Evolutionary conservation across 306 rosid species (phyloP).

Genomic region (Coriaria nepalensis): DNA sequence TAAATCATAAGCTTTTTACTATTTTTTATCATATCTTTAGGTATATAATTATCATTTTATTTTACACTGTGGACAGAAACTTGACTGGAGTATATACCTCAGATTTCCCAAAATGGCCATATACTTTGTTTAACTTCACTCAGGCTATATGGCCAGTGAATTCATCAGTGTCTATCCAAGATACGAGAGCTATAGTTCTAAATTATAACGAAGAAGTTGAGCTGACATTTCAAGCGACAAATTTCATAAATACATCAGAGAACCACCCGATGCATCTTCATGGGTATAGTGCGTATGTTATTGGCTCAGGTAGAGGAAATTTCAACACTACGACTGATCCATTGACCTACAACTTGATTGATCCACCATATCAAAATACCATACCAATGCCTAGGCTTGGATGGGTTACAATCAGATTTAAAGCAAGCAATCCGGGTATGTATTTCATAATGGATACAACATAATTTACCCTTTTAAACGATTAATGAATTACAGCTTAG

Average conservation of each 20-base stretch:
- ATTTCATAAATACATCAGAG: neutral
- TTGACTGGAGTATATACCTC: slow-evolving; percentile 5
- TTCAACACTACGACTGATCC: slow-evolving; percentile 7
- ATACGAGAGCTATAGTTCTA: slow-evolving; percentile 8
- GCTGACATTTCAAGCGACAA: slow-evolving; percentile 12
- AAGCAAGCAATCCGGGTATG: slow-evolving; percentile 7
- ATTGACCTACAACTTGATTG: slow-evolving; percentile 2
- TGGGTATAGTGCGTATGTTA: slow-evolving; percentile 9
- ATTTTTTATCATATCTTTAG: too few relatives aligned
- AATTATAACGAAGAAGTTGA: slow-evolving; percentile 8
- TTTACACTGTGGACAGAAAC: neutral
- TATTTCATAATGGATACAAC: too few relatives aligned
- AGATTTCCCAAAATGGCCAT: slow-evolving; percentile 5
- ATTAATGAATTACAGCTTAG: too few relatives aligned
- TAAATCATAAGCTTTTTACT: too few relatives aligned
- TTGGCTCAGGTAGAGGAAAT: neutral
- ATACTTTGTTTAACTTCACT: slow-evolving; percentile 3
- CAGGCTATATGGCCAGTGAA: neutral
- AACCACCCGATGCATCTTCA: slow-evolving; percentile 13
- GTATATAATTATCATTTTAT: too few relatives aligned
- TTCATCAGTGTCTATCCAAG: neutral
- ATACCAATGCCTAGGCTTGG: slow-evolving; percentile 3
- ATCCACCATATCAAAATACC: slow-evolving; percentile 3
- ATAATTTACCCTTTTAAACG: too few relatives aligned
- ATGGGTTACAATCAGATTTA: slow-evolving; percentile 12